phyloP scores from a whole-genome alignment of 176 grass and related monocot species.

The Hordeum marinum region DNA sequence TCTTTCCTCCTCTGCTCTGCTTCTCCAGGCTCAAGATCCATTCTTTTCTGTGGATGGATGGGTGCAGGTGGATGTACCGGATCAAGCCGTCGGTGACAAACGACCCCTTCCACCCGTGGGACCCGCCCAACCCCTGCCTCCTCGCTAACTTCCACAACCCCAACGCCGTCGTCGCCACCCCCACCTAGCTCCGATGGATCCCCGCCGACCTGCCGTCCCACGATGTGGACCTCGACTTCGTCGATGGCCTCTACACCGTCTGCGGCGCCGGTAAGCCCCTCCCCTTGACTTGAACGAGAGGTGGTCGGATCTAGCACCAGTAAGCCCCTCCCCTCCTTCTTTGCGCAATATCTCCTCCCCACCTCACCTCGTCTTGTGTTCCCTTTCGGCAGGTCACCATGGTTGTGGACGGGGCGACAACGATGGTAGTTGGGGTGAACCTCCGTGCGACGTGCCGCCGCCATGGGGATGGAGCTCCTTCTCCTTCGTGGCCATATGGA shows the following conservation, averaged over 20 bases:
- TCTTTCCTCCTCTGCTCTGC: neutral
- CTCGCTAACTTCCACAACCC: constrained; percentile 69
- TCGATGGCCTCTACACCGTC: constrained; percentile 81
- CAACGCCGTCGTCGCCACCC: constrained; percentile 54
- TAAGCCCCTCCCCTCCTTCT: no score
- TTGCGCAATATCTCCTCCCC: no score
- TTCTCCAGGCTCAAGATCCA: neutral
- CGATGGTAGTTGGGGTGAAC: no score
- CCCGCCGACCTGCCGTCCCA: constrained; percentile 56
- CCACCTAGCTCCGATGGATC: constrained; percentile 84
- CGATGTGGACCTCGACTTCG: constrained; percentile 32
- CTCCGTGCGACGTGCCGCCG: no score
- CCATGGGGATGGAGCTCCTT: no score
- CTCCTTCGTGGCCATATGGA: no score
- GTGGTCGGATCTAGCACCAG: no score
- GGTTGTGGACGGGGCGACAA: no score
- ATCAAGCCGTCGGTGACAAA: constrained; percentile 98
- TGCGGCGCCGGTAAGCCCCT: constrained; percentile 92
- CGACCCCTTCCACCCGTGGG: constrained; percentile 73
- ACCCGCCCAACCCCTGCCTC: constrained; percentile 49
- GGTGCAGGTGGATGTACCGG: constrained; percentile 93
- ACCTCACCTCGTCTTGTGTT: no score
- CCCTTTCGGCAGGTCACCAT: no score
- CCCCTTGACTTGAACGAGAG: no score
- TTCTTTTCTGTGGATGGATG: no score